Evolutionary conservation across 768 basidiomycete genomes (phyloP).

Genomic region (Agrocybe praecox): DNA sequence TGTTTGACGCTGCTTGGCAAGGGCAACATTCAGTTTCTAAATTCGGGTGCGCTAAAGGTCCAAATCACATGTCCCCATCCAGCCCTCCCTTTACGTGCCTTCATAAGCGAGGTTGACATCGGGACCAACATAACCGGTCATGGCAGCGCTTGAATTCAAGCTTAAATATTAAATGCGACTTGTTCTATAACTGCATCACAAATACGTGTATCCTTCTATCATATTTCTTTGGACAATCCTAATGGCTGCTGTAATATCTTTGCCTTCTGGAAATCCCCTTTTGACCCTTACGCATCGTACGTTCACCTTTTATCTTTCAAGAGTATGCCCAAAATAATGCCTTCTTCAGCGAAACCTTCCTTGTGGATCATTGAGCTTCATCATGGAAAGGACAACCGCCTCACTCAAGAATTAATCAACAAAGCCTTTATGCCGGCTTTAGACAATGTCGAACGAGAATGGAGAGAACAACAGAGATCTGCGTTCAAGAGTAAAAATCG

Average conservation of each 20-base stretch:
- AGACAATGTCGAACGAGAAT: conserved; percentile 72
- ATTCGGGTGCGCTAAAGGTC: neutral
- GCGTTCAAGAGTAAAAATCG: conserved; percentile 46
- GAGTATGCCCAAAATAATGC: neutral
- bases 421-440: conserved; percentile 69
- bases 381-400: conserved; percentile 73
- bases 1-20: conserved; percentile 27
- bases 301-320: conserved; percentile 2
- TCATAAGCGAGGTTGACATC: neutral
- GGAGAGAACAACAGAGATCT: conserved; percentile 56
- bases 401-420: conserved; percentile 60
- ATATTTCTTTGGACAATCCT: neutral
- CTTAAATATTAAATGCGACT: neutral
- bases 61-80: conserved; percentile 23
- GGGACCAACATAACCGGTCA: conserved; percentile 2
- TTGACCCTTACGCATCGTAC: conserved; percentile 72
- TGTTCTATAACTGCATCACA: too few relatives aligned
- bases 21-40: neutral
- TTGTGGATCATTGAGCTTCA: conserved; percentile 84
- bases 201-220: too few relatives aligned
- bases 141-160: neutral
- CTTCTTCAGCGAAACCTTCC: conserved; percentile 49
- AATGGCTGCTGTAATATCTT: conserved; percentile 50
- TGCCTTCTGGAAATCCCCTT: conserved; percentile 54
- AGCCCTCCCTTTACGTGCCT: too few relatives aligned